Base-by-base conservation (phyloP, 1,284 basidiomycete genomes). In the Cutaneotrichosporon daszewskae region DNA sequence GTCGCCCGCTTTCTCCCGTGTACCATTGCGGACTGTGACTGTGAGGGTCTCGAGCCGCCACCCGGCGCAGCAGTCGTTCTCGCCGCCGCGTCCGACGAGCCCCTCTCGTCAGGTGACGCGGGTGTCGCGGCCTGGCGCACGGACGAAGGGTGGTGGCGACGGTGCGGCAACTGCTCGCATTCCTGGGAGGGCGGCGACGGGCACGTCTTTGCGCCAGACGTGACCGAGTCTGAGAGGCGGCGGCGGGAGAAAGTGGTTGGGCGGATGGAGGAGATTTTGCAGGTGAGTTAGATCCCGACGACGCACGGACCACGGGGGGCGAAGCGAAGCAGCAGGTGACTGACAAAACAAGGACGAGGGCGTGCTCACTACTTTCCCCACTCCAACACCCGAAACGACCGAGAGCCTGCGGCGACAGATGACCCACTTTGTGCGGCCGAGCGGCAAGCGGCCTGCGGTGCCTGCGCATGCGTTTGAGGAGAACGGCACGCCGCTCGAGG, bases 241-340 rank as follows among this genome's bases (percentile, higher is more conserved):
- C 77, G 90, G 32, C 77, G 85, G 64, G 80, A 77, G 35, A 82
- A 82, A 54, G 81, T 88, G 8, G 89, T 87, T 3, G 78, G 86
- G 41, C 77, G 86, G 40, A 76, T 92, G 40, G 90, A 95, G 63
- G 87, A 91, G 69, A 66, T 88, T 40, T 72, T 92, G 32, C 79
- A 89, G 78, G 88, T 87, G 74, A 57, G 72, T 64, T 32, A 13
- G 14, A 10, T 13, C 23, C 23, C 14, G 17, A 20, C 41, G 12
- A 29, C 13, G 9, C 25, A 34, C 19, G 19, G 10, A 10, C 5
- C 8, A 17, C 29, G 29, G 29, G n/a, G 29, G 8, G 8, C n/a
- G n/a, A n/a, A 9, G 14, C 28, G 14, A 6, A 23, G 12, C 23
- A n/a, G 3, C 10, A 5, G 5, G 16, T 22, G 13, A 23, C 39